Evolutionary conservation across 192 early-diverging fungal species (phyloP).

Genomic region (Cladochytrium replicatum): DNA sequence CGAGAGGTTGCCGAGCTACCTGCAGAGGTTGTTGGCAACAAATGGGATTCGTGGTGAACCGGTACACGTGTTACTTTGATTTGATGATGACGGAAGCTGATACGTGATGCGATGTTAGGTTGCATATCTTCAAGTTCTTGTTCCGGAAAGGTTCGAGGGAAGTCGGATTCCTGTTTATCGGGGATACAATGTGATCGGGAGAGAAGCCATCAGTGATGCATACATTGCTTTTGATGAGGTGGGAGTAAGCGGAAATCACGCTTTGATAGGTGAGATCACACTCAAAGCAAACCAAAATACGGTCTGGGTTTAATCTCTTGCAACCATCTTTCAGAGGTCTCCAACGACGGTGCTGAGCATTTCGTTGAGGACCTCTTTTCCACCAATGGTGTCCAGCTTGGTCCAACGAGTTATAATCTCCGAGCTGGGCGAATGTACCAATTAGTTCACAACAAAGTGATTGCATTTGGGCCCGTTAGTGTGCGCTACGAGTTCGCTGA

Average conservation of each 20-base stretch:
- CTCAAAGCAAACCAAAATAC: neutral
- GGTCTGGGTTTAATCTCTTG: neutral
- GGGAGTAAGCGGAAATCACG: constrained; percentile 24
- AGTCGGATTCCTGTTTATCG: constrained; percentile 7
- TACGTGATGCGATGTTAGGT: too few species aligned
- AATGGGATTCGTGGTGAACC: too few species aligned
- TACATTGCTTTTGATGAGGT: constrained; percentile 7
- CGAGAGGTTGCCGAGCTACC: too few species aligned
- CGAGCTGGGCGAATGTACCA: constrained; percentile 17
- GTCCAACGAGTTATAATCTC: constrained; percentile 4
- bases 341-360: constrained; percentile 10
- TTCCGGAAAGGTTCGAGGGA: neutral
- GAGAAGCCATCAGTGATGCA: neutral
- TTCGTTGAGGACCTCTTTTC: constrained; percentile 31
- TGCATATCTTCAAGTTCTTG: constrained; percentile 6
- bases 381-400: constrained; percentile 27
- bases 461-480: constrained; percentile 17
- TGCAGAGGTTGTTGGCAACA: too few species aligned
- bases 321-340: constrained; percentile 6
- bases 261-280: constrained; percentile 17
- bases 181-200: constrained; percentile 22
- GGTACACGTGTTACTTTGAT: too few species aligned
- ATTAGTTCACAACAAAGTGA: constrained; percentile 12
- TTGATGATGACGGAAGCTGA: too few species aligned
- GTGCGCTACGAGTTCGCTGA: constrained; percentile 22